Evolutionary conservation across 306 rosid species (phyloP).

Genomic region (Quercus gilva): DNA sequence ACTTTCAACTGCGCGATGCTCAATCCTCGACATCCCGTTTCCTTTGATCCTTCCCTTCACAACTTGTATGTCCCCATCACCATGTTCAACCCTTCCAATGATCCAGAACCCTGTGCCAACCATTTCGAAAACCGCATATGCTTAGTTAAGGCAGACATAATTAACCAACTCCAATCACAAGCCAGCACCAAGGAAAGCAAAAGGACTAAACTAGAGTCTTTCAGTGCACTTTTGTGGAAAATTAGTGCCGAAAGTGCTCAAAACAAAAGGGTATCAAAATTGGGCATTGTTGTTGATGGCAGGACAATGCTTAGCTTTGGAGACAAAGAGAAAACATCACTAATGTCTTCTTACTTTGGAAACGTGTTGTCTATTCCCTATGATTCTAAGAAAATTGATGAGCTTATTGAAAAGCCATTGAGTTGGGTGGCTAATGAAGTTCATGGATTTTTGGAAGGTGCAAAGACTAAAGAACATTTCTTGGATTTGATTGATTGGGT

Average conservation of each 20-base stretch:
- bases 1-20: constrained; percentile 35
- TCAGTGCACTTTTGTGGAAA: constrained; percentile 70
- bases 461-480: constrained; percentile 50
- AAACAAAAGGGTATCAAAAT: constrained; percentile 23
- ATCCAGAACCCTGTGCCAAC: background rate
- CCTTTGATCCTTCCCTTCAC: constrained; percentile 35
- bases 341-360: constrained; percentile 51
- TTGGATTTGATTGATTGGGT: constrained; percentile 75
- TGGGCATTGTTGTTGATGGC: constrained; percentile 83
- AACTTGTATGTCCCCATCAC: constrained; percentile 46
- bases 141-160: constrained; percentile 29
- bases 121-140: constrained; percentile 51
- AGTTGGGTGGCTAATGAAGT: constrained; percentile 46
- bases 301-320: constrained; percentile 29
- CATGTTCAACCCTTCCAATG: constrained; percentile 25
- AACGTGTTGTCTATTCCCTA: constrained; percentile 66
- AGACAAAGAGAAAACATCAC: background rate
- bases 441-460: constrained; percentile 27
- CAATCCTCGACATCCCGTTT: constrained; percentile 27
- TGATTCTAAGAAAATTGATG: constrained; percentile 27
- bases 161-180: constrained; percentile 41
- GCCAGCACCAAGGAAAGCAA: constrained; percentile 13
- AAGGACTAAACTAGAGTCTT: constrained; percentile 55
- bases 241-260: constrained; percentile 36
- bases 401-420: constrained; percentile 41